phyloP scores from a whole-genome alignment of 805 yeast genomes.

The Yarrowia sp. region DNA sequence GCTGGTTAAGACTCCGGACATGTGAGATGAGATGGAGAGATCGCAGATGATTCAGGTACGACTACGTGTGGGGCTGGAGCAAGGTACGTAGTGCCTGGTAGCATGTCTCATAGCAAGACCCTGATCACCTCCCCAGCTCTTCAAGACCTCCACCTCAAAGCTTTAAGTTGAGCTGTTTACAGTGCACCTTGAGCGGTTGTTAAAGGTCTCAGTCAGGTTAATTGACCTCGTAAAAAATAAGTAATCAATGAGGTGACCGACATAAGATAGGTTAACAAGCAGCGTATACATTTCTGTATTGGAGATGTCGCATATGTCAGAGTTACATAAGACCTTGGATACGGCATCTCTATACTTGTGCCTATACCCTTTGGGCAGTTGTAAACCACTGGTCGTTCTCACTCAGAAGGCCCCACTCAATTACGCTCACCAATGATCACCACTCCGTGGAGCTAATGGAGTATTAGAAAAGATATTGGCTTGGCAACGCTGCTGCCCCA shows the following conservation, averaged over 20 bases:
- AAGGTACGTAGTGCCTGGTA: neutral
- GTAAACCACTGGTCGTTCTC: too few relatives aligned
- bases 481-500: neutral
- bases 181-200: neutral
- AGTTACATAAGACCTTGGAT: too few relatives aligned
- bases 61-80: neutral
- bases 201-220: neutral
- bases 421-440: neutral
- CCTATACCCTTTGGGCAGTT: too few relatives aligned
- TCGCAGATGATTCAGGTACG: neutral
- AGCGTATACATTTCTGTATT: too few relatives aligned
- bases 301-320: too few relatives aligned
- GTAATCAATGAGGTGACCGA: neutral
- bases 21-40: slow-evolving; percentile 6
- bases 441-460: slow-evolving; percentile 9
- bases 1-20: slow-evolving; percentile 20
- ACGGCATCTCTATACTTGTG: too few relatives aligned
- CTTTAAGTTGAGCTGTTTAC: slow-evolving; percentile 5
- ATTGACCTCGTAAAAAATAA: neutral
- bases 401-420: neutral
- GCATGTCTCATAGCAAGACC: neutral
- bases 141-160: too few relatives aligned
- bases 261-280: neutral
- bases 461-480: neutral
- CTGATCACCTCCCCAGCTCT: too few relatives aligned